Conservation (phyloP, 2,329 filamentous ascomycete genomes). For the Leptographium lundbergii region DNA sequence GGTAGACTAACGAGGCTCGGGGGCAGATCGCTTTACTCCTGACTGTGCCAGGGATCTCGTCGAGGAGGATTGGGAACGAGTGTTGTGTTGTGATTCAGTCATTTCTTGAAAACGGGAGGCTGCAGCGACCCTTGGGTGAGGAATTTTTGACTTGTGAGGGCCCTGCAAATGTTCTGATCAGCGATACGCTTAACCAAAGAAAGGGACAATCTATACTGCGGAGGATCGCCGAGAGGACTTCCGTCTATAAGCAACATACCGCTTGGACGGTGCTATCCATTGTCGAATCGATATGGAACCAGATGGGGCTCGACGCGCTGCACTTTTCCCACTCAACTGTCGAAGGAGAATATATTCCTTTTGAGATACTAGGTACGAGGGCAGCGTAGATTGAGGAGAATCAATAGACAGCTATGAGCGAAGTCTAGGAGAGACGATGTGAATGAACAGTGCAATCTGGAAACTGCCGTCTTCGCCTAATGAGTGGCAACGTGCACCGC, state of each 20-base stretch:
- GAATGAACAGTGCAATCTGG: too few species aligned
- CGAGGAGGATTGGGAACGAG: constrained; percentile 22
- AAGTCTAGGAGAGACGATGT: too few species aligned
- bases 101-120: constrained; percentile 34
- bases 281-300: not conserved
- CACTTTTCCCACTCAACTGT: too few species aligned
- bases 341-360: too few species aligned
- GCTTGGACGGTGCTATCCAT: not conserved
- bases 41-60: constrained; percentile 24
- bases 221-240: too few species aligned
- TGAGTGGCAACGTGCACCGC: too few species aligned
- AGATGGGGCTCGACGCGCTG: not conserved
- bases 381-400: too few species aligned
- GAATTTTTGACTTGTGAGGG: constrained; percentile 12
- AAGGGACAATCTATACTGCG: not conserved
- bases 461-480: too few species aligned
- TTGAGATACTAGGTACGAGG: too few species aligned
- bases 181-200: not conserved
- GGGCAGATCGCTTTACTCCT: constrained; percentile 33
- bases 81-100: constrained; percentile 48
- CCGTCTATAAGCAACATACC: not conserved
- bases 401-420: too few species aligned
- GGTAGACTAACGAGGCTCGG: constrained; percentile 16
- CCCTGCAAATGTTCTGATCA: constrained; percentile 2
- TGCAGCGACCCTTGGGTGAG: constrained; percentile 7